Evolutionary conservation across 805 yeast species (phyloP).

Genomic region (Candida dendrica): DNA sequence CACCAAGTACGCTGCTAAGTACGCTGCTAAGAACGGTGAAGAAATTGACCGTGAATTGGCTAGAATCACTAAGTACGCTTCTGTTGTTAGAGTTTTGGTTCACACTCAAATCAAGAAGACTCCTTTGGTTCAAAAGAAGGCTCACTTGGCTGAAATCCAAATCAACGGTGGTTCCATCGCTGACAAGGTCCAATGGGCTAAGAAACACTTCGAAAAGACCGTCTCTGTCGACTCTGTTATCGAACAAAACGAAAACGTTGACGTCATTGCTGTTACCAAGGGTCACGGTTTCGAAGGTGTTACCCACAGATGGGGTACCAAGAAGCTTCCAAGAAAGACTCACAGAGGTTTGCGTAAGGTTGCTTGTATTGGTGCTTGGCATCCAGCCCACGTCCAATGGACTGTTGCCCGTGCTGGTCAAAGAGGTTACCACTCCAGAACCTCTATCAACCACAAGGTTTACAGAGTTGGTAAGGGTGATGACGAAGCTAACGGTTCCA

Average conservation of each 20-base stretch:
- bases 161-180: constrained; percentile 98
- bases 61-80: constrained; percentile 96
- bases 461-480: constrained; percentile 98
- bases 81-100: constrained; percentile 97
- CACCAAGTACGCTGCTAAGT: constrained; percentile 99
- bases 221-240: constrained; percentile 92
- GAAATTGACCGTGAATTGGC: constrained; percentile 93
- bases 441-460: constrained; percentile 99
- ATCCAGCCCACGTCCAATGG: constrained; percentile 99
- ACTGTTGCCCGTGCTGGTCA: constrained; percentile 99
- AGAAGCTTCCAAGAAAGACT: constrained; percentile 99
- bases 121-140: constrained; percentile 98
- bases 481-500: constrained; percentile 91
- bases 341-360: constrained; percentile 99
- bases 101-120: constrained; percentile 99
- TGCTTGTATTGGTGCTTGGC: constrained; percentile 99
- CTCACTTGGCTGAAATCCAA: constrained; percentile 99
- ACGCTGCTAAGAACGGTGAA: constrained; percentile 83
- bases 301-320: constrained; percentile 99
- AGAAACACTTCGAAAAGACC: constrained; percentile 98
- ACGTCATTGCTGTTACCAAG: constrained; percentile 98
- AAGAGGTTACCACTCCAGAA: constrained; percentile 99
- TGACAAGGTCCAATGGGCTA: constrained; percentile 98
- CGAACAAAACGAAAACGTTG: constrained; percentile 98
- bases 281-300: constrained; percentile 99